Evolutionary conservation across 257 asterid species (phyloP), one percentile per base, ranked within the genome.

Genomic region (Lantana camara): DNA sequence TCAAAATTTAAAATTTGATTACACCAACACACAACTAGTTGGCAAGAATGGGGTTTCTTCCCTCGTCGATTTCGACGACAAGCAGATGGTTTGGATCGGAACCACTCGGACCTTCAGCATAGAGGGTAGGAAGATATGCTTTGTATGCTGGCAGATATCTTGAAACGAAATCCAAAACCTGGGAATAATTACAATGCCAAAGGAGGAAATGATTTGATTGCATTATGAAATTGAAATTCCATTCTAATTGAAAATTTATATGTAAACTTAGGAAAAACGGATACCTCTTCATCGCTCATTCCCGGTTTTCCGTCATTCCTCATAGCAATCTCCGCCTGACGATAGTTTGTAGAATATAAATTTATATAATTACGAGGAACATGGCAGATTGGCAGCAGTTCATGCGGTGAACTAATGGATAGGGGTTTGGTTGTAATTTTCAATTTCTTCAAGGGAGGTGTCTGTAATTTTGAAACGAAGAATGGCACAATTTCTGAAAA

Each of bases 251-350:
- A 65, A 13, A 53, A 14, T 4, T 57, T 35, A 3, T 35, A 35
- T 35, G 11, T n/a, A n/a, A n/a, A n/a, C 1, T 35, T 9, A 27
- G n/a, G 7, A 30, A 35, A 35, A 4, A 47, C 21, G 32, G 45
- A 20, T 47, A 90, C 99, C 99, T 88, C 97, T 66, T 85, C 96
- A 55, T 94, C 96, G 0, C 96, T 73, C 96, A 94, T 75, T 70
- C 96, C 95, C 0, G 96, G 73, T 17, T 80, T 85, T 46, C 99
- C 97, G 46, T 84, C 96, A 14, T 67, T 73, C 75, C 93, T 83
- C 97, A 94, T 94, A 27, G 96, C 97, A 72, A 94, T 76, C 83
- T 94, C 99, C 0, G 99, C 99, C 99, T 93, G 79, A 60, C 73
- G 61, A 27, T 27, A 27, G 5, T 27, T 27, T 27, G 5, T 27